A percentile compares a stretch with the other conserved stretches of the same genome.
phyloP scores from a whole-genome alignment of 2,329 filamentous ascomycete genomes.

The Diaporthe humulicola region DNA sequence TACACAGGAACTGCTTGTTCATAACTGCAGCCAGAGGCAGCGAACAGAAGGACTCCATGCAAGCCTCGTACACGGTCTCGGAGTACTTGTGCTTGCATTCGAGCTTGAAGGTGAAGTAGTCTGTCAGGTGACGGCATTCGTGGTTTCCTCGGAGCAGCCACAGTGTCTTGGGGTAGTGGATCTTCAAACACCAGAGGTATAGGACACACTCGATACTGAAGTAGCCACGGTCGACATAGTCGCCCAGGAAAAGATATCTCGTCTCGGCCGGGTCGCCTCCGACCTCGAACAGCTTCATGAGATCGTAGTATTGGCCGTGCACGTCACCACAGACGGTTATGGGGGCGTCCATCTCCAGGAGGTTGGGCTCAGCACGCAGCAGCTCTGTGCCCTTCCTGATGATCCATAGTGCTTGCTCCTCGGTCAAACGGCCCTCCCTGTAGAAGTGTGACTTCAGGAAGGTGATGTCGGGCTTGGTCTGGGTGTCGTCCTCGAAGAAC shows the following conservation, averaged over 20 bases:
- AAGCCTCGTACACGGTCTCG: constrained; percentile 94
- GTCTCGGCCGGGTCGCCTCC: constrained; percentile 97
- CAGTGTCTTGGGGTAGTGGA: constrained; percentile 97
- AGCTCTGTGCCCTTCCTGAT: constrained; percentile 89
- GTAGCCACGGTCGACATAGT: constrained; percentile 98
- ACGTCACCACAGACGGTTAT: constrained; percentile 99
- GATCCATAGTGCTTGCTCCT: constrained; percentile 98
- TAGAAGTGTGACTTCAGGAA: constrained; percentile 99
- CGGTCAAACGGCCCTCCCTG: constrained; percentile 94
- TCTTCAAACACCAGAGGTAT: constrained; percentile 98
- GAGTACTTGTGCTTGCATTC: constrained; percentile 99
- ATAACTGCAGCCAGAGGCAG: constrained; percentile 95
- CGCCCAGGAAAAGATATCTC: constrained; percentile 94
- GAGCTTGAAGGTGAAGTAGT: constrained; percentile 99
- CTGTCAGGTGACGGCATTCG: constrained; percentile 97
- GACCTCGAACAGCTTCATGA: constrained; percentile 99
- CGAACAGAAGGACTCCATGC: constrained; percentile 97
- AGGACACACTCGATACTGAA: constrained; percentile 99
- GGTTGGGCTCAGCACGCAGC: constrained; percentile 89
- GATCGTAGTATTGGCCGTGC: constrained; percentile 98
- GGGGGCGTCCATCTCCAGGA: constrained; percentile 98
- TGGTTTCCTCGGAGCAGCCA: constrained; percentile 98
- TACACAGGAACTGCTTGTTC: constrained; percentile 99
- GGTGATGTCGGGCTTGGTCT: constrained; percentile 88
- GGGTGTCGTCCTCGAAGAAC: constrained; percentile 90